These are phyloP conservation scores for Sporisorium graminicola DNA, from an alignment of 1,284 basidiomycete species.

Conservation along the genomic window DNA sequence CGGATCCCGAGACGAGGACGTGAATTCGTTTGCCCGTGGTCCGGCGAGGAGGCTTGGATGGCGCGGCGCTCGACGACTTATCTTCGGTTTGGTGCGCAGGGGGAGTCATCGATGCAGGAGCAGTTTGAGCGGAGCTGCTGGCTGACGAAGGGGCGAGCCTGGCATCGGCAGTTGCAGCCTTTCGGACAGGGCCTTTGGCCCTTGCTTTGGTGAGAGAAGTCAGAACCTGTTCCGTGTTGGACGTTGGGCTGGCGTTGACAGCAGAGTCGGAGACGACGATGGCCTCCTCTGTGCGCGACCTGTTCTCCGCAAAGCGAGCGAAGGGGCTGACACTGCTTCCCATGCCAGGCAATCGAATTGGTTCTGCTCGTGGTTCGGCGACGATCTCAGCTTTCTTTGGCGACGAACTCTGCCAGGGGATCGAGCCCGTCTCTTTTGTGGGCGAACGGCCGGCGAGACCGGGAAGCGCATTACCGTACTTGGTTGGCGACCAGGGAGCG, in stretches of 20 bases:
- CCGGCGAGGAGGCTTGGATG: constrained; percentile 36
- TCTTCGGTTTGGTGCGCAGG: constrained; percentile 1
- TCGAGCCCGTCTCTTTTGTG: constrained; percentile 24
- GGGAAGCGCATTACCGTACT: constrained; percentile 51
- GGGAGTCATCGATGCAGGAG: constrained; percentile 7
- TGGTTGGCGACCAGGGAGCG: constrained; percentile 44
- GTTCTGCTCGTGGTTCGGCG: constrained; percentile 37
- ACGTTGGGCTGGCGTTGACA: not conserved
- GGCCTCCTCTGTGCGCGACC: constrained; percentile 19
- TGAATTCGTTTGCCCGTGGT: constrained; percentile 64
- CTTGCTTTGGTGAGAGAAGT: constrained; percentile 35
- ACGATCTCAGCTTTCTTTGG: constrained; percentile 26
- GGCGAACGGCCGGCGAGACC: constrained; percentile 46
- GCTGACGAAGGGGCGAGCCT: constrained; percentile 2
- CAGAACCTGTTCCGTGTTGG: constrained; percentile 25
- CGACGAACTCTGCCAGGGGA: constrained; percentile 24
- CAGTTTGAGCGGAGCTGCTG: not conserved
- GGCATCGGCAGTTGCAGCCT: constrained; percentile 18
- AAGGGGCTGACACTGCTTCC: constrained; percentile 43
- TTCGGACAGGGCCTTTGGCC: constrained; percentile 27
- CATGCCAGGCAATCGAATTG: constrained; percentile 52
- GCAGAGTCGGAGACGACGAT: constrained; percentile 11
- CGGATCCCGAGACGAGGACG: constrained; percentile 67
- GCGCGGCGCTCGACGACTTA: constrained; percentile 1
- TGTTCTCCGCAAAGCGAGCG: constrained; percentile 28